Percentiles rank a stretch among this genome's conserved stretches.
Evolutionary conservation across 2,329 filamentous ascomycete genomes (phyloP).

Genomic region (Leptoxyphium fumago): DNA sequence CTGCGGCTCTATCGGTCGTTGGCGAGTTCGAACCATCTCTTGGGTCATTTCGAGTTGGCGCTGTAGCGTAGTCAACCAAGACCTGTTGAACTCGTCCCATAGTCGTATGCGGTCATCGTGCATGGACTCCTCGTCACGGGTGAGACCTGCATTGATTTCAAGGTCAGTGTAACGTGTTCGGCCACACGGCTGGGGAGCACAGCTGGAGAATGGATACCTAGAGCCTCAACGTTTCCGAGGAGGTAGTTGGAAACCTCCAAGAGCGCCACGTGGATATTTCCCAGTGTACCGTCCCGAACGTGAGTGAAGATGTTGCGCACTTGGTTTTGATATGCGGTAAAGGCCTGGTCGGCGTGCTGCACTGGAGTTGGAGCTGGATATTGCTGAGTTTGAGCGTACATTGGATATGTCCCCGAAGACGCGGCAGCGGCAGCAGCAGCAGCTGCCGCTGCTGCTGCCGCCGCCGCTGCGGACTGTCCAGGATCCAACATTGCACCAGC

Average conservation of each 20-base stretch:
- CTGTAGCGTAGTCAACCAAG: constrained; percentile 73
- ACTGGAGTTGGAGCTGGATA: constrained; percentile 9
- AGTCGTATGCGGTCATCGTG: constrained; percentile 65
- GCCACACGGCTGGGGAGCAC: neutral
- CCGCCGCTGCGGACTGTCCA: constrained; percentile 18
- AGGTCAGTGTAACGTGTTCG: neutral
- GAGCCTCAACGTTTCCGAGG: constrained; percentile 46
- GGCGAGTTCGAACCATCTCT: constrained; percentile 42
- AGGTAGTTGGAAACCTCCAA: constrained; percentile 52
- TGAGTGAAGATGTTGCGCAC: constrained; percentile 55
- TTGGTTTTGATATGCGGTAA: constrained; percentile 43
- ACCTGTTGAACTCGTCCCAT: constrained; percentile 90
- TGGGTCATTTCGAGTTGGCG: constrained; percentile 64
- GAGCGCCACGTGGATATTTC: constrained; percentile 43
- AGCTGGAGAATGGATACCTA: constrained; percentile 35
- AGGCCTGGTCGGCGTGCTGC: constrained; percentile 45
- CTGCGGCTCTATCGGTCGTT: constrained; percentile 40
- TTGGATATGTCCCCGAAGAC: constrained; percentile 18
- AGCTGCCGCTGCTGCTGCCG: neutral
- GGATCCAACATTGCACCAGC: constrained; percentile 38
- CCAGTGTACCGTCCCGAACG: constrained; percentile 47
- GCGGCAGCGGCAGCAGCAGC: neutral
- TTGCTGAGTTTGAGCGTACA: constrained; percentile 18
- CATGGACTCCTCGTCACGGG: constrained; percentile 63
- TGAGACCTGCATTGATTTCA: constrained; percentile 47